These are phyloP conservation scores for Chiua virens DNA, from an alignment of 768 basidiomycete species.

Conservation along the genomic window DNA sequence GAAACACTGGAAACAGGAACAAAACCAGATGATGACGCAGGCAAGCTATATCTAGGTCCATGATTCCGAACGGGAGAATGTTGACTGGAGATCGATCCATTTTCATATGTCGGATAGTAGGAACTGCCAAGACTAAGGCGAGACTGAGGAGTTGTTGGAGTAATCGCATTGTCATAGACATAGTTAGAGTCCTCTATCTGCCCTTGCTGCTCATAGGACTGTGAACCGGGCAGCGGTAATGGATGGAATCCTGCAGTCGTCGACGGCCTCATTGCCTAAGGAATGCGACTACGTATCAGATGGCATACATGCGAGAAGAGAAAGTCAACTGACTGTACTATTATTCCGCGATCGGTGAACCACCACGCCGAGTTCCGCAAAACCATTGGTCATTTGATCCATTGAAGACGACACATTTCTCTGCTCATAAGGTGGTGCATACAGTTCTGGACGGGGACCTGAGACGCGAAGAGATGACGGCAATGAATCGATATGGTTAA, in stretches of 20 bases:
- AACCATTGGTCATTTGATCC: conserved; percentile 60
- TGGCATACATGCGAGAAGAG: background rate
- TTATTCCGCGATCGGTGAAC: conserved; percentile 54
- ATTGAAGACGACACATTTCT: conserved; percentile 40
- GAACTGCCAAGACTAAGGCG: conserved; percentile 33
- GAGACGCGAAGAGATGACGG: conserved; percentile 65
- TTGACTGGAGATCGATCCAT: conserved; percentile 27
- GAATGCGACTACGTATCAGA: conserved; percentile 30
- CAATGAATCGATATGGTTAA: conserved; percentile 46
- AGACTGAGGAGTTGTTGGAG: conserved; percentile 38
- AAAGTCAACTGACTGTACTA: conserved; percentile 48
- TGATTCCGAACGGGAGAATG: conserved; percentile 39
- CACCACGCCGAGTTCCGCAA: conserved; percentile 62
- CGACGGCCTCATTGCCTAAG: conserved; percentile 39
- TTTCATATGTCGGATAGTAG: conserved; percentile 50
- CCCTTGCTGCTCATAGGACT: conserved; percentile 40
- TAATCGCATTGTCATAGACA: conserved; percentile 40
- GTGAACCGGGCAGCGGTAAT: conserved; percentile 33
- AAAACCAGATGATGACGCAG: conserved; percentile 68
- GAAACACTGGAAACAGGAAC: conserved; percentile 46
- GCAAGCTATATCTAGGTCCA: conserved; percentile 67
- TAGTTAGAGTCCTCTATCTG: conserved; percentile 34
- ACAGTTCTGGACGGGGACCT: conserved; percentile 65
- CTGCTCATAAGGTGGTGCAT: conserved; percentile 73
- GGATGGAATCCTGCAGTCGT: conserved; percentile 34